Percentiles rank a stretch among this genome's conserved stretches.
Evolutionary conservation across 768 basidiomycete genomes (phyloP).

Genomic region (Mrakia hoshinonis): DNA sequence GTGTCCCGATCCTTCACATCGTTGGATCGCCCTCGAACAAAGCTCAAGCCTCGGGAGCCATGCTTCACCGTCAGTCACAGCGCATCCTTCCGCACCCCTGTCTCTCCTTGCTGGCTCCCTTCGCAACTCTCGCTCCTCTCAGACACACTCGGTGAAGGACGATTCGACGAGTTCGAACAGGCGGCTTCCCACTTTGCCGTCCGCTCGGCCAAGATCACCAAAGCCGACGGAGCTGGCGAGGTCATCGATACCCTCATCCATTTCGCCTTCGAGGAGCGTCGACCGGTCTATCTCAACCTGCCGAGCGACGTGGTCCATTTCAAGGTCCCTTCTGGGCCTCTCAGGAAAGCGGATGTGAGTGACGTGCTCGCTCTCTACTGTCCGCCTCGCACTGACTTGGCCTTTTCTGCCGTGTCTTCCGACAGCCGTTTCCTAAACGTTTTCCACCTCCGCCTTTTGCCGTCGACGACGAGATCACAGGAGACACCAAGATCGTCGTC

Average conservation of each 20-base stretch:
- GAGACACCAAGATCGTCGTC: constrained; percentile 24
- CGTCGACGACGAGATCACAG: constrained; percentile 17
- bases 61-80: constrained; percentile 54
- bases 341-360: constrained; percentile 50
- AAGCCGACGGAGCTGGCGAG: constrained; percentile 50
- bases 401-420: constrained; percentile 28
- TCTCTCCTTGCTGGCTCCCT: not conserved
- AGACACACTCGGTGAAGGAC: constrained; percentile 26
- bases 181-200: constrained; percentile 67
- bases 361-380: constrained; percentile 38
- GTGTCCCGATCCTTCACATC: constrained; percentile 80
- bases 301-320: constrained; percentile 68
- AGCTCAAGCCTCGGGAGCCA: constrained; percentile 57
- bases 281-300: constrained; percentile 78
- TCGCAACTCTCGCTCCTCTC: not conserved
- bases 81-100: not conserved
- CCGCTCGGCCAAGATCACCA: constrained; percentile 55
- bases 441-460: constrained; percentile 22
- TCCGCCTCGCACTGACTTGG: constrained; percentile 25
- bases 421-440: constrained; percentile 33
- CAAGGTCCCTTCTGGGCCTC: constrained; percentile 57
- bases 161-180: constrained; percentile 66
- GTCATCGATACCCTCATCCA: constrained; percentile 73
- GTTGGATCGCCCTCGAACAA: constrained; percentile 70
- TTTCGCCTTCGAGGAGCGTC: constrained; percentile 40